Conservation (phyloP, 768 basidiomycete genomes). For the Termitomyces sp. region DNA sequence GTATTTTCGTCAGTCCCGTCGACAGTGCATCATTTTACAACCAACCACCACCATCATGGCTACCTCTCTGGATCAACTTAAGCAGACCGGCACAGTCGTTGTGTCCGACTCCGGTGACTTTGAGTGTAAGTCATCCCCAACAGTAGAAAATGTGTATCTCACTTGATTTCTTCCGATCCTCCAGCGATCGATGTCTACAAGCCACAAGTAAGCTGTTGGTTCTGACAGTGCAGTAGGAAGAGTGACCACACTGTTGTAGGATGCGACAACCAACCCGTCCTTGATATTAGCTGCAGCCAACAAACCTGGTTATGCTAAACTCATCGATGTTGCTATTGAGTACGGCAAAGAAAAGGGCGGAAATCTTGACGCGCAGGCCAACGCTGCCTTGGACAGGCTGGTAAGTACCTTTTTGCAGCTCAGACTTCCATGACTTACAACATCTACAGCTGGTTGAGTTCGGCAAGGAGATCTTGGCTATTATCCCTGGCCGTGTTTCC, state of each 20-base stretch:
- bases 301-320: conserved; percentile 74
- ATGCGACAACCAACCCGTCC: conserved; percentile 98
- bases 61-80: conserved; percentile 78
- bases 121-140: conserved; percentile 47
- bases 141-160: conserved; percentile 11
- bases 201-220: conserved; percentile 58
- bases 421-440: not conserved
- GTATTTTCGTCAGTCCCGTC: conserved; percentile 2
- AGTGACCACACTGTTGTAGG: conserved; percentile 36
- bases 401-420: conserved; percentile 41
- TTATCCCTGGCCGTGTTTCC: conserved; percentile 98
- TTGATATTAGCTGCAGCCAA: conserved; percentile 90
- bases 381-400: conserved; percentile 83
- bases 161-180: conserved; percentile 3
- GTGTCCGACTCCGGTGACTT: conserved; percentile 98
- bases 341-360: conserved; percentile 81
- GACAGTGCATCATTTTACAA: not conserved
- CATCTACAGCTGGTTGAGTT: conserved; percentile 86
- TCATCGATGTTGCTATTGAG: conserved; percentile 71
- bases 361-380: conserved; percentile 65
- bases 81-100: conserved; percentile 91
- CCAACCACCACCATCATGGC: conserved; percentile 48
- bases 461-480: conserved; percentile 89
- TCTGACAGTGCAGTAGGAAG: not conserved
- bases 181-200: conserved; percentile 94